These are phyloP conservation scores for Kwoniella europaea DNA, from an alignment of 768 basidiomycete genomes.

Conservation along the genomic window DNA sequence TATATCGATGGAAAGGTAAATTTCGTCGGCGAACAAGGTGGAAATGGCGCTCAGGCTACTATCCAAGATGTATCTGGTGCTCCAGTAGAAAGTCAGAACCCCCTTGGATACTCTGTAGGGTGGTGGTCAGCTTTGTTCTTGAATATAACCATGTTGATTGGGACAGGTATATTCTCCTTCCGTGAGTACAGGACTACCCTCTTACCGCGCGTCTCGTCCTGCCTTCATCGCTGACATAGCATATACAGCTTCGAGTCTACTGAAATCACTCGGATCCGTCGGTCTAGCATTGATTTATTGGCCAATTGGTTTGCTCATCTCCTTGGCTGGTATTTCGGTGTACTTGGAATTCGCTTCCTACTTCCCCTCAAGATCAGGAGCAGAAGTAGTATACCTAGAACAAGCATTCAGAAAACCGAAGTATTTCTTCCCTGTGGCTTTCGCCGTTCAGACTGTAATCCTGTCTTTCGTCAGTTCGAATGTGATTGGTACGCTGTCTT, in stretches of 20 bases:
- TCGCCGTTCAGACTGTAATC: slow-evolving; percentile 36
- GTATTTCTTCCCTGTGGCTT: slow-evolving; percentile 44
- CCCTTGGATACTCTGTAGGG: slow-evolving; percentile 35
- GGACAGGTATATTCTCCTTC: slow-evolving; percentile 42
- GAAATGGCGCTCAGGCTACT: slow-evolving; percentile 25
- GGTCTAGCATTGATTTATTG: slow-evolving; percentile 39
- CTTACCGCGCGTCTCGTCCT: too few relatives aligned
- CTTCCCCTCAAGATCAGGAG: slow-evolving; percentile 41
- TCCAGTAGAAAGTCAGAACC: slow-evolving; percentile 31
- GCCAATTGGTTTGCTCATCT: slow-evolving; percentile 34
- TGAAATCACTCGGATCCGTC: slow-evolving; percentile 28
- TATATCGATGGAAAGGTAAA: slow-evolving; percentile 16
- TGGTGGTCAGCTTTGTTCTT: slow-evolving; percentile 32
- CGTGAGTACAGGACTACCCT: slow-evolving; percentile 14
- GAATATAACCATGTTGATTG: slow-evolving; percentile 42
- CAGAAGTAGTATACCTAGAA: slow-evolving; percentile 43
- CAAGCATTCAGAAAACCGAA: slow-evolving; percentile 30
- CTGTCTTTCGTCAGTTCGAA: slow-evolving; percentile 37
- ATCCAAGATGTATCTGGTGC: slow-evolving; percentile 38
- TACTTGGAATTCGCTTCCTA: slow-evolving; percentile 41
- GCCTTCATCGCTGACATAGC: too few relatives aligned
- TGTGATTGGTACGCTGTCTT: slow-evolving; percentile 23
- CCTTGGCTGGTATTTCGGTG: slow-evolving; percentile 32
- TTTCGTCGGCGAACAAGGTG: slow-evolving; percentile 27
- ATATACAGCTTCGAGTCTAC: slow-evolving; percentile 21